Evolutionary conservation across 768 basidiomycete genomes (phyloP).

Genomic region (Lentinula guzmanii): DNA sequence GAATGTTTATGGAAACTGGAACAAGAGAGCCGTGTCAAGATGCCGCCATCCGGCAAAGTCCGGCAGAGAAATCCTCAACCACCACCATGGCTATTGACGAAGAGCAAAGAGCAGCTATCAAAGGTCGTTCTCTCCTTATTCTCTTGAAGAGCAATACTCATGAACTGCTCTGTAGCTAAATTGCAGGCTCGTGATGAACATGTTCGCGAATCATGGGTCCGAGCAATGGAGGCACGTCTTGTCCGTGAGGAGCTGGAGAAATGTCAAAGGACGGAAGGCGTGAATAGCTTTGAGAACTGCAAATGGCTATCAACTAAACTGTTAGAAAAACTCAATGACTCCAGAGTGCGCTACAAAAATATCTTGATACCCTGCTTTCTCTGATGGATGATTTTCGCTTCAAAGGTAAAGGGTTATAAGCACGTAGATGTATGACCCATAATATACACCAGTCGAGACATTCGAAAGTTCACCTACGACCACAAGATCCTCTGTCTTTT

Average conservation of each 20-base stretch:
- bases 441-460: neutral
- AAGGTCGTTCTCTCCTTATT: constrained; percentile 27
- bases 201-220: constrained; percentile 91
- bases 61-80: constrained; percentile 10
- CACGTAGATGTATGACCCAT: constrained; percentile 43
- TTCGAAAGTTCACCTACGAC: no score
- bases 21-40: no score
- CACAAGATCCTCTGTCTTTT: no score
- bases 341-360: constrained; percentile 53
- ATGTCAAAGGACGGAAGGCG: constrained; percentile 87
- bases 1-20: no score
- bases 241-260: constrained; percentile 85
- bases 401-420: constrained; percentile 85
- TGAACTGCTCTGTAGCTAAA: constrained; percentile 36
- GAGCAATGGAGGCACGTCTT: constrained; percentile 87
- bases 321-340: constrained; percentile 67
- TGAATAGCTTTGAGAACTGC: constrained; percentile 89
- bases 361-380: neutral
- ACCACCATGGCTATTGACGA: constrained; percentile 36
- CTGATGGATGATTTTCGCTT: constrained; percentile 5
- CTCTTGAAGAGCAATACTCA: neutral
- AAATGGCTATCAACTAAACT: constrained; percentile 83
- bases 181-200: constrained; percentile 64
- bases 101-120: constrained; percentile 40
- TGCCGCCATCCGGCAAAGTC: neutral